phyloP scores from a whole-genome alignment of 805 yeast species.

The Saccharomycopsis lassenensis region DNA sequence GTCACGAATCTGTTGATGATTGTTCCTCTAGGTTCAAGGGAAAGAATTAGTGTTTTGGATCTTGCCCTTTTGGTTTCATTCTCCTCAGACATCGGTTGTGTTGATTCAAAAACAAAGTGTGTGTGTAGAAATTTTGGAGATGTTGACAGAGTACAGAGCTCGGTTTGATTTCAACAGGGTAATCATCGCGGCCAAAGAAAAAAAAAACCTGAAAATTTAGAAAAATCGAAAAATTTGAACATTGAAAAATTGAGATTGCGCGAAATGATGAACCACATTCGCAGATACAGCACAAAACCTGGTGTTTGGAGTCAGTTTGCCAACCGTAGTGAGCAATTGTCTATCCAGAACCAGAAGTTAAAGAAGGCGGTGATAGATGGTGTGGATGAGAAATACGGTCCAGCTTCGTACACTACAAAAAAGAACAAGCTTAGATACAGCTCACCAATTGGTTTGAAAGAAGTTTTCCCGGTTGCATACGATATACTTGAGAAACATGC shows the following conservation, averaged over 20 bases:
- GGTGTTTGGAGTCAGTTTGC: slow-evolving; percentile 15
- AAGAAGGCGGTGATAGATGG: slow-evolving; percentile 28
- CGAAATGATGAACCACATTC: no score
- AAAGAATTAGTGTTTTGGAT: slow-evolving; percentile 3
- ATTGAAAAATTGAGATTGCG: no score
- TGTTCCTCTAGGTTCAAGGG: slow-evolving; percentile 14
- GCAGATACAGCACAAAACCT: slow-evolving; percentile 1
- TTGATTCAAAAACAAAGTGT: no score
- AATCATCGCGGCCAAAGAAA: no score
- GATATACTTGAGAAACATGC: slow-evolving; percentile 42
- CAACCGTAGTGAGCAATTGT: slow-evolving; percentile 18
- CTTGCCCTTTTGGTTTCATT: no score
- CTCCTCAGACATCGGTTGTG: no score
- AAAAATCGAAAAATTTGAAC: no score
- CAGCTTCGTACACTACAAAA: slow-evolving; percentile 37
- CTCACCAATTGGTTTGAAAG: slow-evolving; percentile 60
- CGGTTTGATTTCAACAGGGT: no score
- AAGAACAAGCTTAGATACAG: slow-evolving; percentile 41
- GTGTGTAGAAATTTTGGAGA: no score
- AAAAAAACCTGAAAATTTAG: no score
- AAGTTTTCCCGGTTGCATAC: slow-evolving; percentile 62
- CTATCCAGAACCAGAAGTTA: slow-evolving; percentile 21
- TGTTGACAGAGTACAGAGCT: no score
- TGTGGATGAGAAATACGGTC: slow-evolving; percentile 31
- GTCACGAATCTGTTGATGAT: slow-evolving; percentile 19